Percentiles rank a stretch among this genome's conserved stretches.
phyloP scores from a whole-genome alignment of 345 rosid genomes.

The Litchi chinensis region DNA sequence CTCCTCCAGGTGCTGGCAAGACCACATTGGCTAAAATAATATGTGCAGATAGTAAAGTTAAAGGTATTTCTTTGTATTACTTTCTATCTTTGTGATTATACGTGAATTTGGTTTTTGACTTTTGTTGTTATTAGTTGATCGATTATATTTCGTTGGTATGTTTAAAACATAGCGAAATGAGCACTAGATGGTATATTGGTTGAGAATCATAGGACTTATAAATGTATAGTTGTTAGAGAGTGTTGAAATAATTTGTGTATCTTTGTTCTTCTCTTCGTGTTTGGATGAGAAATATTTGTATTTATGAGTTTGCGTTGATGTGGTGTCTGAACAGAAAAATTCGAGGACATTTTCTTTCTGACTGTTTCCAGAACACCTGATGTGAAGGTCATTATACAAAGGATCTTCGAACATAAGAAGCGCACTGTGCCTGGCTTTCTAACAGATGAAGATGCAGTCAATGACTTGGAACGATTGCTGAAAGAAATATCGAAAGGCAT shows the following conservation, averaged over 20 bases:
- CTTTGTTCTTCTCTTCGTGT: background rate
- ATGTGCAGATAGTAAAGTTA: slow-evolving; percentile 40
- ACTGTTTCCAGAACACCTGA: slow-evolving; percentile 47
- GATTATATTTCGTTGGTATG: background rate
- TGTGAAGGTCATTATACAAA: slow-evolving; percentile 34
- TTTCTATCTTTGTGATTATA: background rate
- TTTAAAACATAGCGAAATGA: background rate
- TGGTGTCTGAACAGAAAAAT: slow-evolving; percentile 41
- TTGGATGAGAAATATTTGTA: background rate
- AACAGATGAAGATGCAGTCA: slow-evolving; percentile 32
- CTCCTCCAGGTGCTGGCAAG: slow-evolving; percentile 64
- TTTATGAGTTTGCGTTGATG: background rate
- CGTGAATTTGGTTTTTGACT: too few species aligned
- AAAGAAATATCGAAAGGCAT: slow-evolving; percentile 29
- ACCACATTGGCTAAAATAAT: slow-evolving; percentile 48
- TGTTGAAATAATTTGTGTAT: background rate
- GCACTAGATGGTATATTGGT: background rate
- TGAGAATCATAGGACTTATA: background rate
- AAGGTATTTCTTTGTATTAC: slow-evolving; percentile 32
- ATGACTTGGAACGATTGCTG: slow-evolving; percentile 28
- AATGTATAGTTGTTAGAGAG: background rate
- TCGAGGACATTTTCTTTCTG: slow-evolving; percentile 49
- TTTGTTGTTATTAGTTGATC: background rate
- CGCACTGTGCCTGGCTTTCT: slow-evolving; percentile 7
- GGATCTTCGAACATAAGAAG: slow-evolving; percentile 32